A percentile compares a stretch with the other conserved stretches of the same genome.
Evolutionary conservation across 2,329 filamentous ascomycete genomes (phyloP).

Genomic region (Colletotrichum ledebouriae): DNA sequence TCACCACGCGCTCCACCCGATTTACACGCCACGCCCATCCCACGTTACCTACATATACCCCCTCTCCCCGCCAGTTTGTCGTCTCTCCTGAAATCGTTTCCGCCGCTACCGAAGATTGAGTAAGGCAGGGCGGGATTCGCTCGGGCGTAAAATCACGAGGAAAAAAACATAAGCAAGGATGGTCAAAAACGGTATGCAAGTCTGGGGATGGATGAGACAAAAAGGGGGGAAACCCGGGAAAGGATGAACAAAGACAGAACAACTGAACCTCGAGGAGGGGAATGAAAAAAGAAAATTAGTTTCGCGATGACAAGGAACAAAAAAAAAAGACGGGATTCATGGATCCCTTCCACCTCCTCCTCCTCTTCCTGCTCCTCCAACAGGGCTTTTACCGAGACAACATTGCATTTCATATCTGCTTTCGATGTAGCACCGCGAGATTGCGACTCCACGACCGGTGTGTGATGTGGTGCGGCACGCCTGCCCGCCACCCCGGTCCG

Average conservation of each 20-base stretch:
- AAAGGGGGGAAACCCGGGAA: too few species aligned
- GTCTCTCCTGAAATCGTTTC: neutral
- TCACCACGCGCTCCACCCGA: neutral
- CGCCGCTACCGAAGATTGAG: neutral
- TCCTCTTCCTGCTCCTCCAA: neutral
- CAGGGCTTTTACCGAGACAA: slow-evolving; percentile 23
- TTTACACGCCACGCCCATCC: neutral
- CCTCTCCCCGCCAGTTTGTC: neutral
- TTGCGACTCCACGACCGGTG: slow-evolving; percentile 32
- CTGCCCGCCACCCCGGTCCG: slow-evolving; percentile 23
- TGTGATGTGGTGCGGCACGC: neutral
- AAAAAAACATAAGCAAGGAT: too few species aligned
- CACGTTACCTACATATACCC: neutral
- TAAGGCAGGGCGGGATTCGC: too few species aligned
- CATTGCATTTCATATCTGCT: slow-evolving; percentile 29
- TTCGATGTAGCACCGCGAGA: slow-evolving; percentile 26
- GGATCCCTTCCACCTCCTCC: neutral
- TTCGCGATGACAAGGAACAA: too few species aligned
- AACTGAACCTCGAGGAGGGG: too few species aligned
- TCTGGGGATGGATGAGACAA: too few species aligned
- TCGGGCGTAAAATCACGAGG: too few species aligned
- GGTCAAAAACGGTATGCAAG: too few species aligned
- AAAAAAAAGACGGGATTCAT: neutral
- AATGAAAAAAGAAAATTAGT: too few species aligned
- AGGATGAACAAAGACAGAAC: too few species aligned